Evolutionary conservation across 441 rosid species (phyloP).

Genomic region (Metrosideros polymorpha): DNA sequence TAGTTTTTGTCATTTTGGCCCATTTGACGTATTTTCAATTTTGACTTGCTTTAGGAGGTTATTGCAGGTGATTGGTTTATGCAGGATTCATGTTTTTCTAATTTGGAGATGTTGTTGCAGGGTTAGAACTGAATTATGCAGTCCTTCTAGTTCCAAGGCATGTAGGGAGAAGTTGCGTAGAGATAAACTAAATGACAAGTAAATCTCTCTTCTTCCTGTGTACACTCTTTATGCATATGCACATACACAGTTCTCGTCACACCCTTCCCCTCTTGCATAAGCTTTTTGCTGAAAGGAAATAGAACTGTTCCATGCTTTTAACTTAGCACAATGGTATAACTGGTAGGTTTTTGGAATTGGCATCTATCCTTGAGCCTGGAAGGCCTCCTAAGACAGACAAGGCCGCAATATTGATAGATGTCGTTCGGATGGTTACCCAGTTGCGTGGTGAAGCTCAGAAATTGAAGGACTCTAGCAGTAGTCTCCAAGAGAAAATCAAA

Average conservation of each 20-base stretch:
- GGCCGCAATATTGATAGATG: conserved; percentile 81
- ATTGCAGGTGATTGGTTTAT: not conserved
- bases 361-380: conserved; percentile 81
- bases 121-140: conserved; percentile 64
- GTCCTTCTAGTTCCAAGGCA: conserved; percentile 83
- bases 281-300: not conserved
- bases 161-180: conserved; percentile 97
- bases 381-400: conserved; percentile 92
- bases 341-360: conserved; percentile 79
- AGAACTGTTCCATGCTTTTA: not conserved
- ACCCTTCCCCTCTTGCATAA: not conserved
- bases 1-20: not conserved
- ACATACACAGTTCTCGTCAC: not conserved
- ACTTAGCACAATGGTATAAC: not conserved
- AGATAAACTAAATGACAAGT: conserved; percentile 94
- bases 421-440: conserved; percentile 82
- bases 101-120: conserved; percentile 25
- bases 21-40: not conserved
- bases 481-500: conserved; percentile 89
- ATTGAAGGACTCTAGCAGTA: conserved; percentile 73
- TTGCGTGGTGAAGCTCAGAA: conserved; percentile 84
- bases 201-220: not conserved
- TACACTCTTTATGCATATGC: not conserved
- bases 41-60: not conserved
- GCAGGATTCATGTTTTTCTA: not conserved